A percentile compares a stretch with the other conserved stretches of the same genome.
Conservation (phyloP, 176 grass and related monocot species). For the Eleusine indica region DNA sequence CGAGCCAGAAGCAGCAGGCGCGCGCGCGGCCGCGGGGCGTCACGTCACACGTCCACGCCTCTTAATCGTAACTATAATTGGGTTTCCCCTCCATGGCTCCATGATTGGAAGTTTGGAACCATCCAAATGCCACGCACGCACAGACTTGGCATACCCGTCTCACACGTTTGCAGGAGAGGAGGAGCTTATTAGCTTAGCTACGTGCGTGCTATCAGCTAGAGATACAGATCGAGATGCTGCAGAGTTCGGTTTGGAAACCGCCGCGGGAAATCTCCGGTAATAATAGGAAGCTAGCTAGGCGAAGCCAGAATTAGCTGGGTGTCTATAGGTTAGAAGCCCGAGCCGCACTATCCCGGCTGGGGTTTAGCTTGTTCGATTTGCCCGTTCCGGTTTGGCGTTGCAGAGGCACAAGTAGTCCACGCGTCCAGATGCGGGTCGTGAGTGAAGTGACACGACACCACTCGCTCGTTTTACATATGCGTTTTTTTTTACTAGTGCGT, state of each 20-base stretch:
- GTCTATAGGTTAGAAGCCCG: not conserved
- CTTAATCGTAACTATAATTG: not conserved
- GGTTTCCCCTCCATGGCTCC: slow-evolving; percentile 14
- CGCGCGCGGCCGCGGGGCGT: not conserved
- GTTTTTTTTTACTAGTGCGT: too few relatives aligned
- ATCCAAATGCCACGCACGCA: not conserved
- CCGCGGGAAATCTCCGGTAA: not conserved
- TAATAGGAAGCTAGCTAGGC: not conserved
- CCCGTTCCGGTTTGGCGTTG: too few relatives aligned
- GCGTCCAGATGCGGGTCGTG: too few relatives aligned
- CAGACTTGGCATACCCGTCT: not conserved
- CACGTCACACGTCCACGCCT: slow-evolving; percentile 29
- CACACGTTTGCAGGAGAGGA: not conserved
- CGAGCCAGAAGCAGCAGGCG: too few relatives aligned
- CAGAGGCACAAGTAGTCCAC: too few relatives aligned
- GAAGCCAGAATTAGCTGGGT: not conserved
- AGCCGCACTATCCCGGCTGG: not conserved
- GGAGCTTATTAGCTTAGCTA: not conserved
- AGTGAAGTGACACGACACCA: too few relatives aligned
- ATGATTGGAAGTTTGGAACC: slow-evolving; percentile 31
- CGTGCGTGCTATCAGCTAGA: too few relatives aligned
- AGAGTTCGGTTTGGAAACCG: not conserved
- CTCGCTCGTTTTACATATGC: too few relatives aligned
- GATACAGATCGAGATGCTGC: not conserved
- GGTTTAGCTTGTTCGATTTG: too few relatives aligned